A percentile compares a stretch with the other conserved stretches of the same genome.
Evolutionary conservation across 768 basidiomycete species (phyloP).

Genomic region (Suillus sp.): DNA sequence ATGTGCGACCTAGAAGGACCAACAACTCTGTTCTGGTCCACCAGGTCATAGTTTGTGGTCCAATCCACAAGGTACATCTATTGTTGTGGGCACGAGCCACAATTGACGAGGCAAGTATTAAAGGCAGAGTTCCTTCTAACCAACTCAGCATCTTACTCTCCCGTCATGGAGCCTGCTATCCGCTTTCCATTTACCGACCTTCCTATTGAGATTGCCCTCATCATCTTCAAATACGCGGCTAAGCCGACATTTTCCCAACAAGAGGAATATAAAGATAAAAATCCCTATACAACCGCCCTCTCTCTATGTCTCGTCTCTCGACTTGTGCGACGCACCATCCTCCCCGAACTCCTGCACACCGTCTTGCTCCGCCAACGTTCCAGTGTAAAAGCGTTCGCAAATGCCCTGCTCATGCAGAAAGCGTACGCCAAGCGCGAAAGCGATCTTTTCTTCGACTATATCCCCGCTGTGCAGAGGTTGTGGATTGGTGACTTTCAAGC

Average conservation of each 20-base stretch:
- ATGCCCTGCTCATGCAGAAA: not conserved
- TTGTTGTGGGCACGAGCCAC: not conserved
- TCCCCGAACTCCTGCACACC: conserved; percentile 28
- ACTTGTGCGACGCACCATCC: conserved; percentile 32
- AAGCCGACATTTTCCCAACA: conserved; percentile 18
- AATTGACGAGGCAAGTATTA: not conserved
- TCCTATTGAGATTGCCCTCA: conserved; percentile 38
- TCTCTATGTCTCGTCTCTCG: conserved; percentile 38
- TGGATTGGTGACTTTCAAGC: accelerated
- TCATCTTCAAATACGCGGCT: conserved; percentile 36
- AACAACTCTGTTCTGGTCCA: not conserved
- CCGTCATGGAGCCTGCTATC: not conserved
- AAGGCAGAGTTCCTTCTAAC: not conserved
- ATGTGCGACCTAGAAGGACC: not conserved
- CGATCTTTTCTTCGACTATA: not conserved
- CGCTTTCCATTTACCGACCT: conserved; percentile 26
- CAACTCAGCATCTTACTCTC: not conserved
- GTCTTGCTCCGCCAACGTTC: not conserved
- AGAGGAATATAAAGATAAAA: not conserved
- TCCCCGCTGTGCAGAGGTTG: not conserved
- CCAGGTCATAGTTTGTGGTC: not conserved
- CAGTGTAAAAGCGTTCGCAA: not conserved
- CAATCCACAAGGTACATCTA: no score
- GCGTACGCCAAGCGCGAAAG: not conserved
- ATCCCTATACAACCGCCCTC: conserved; percentile 27